Percentiles rank a stretch among this genome's conserved stretches.
Conservation (phyloP, 257 asterid species). For the Nicotiana attenuata region DNA sequence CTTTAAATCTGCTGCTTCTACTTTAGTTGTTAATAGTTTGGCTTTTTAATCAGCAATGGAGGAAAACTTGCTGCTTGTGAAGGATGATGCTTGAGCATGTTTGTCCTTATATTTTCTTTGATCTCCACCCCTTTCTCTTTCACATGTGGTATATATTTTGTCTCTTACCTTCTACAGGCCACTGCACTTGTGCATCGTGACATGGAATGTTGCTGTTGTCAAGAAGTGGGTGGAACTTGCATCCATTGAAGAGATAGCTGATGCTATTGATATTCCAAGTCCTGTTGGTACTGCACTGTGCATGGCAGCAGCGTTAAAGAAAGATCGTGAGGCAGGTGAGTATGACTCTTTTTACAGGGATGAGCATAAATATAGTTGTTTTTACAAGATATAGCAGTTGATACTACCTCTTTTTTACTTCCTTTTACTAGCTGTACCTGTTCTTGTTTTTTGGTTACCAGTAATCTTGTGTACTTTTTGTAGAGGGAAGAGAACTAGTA, state of each 20-base stretch:
- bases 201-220: constrained; percentile 94
- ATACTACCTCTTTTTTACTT: background rate
- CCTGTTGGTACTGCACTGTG: constrained; percentile 91
- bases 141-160: background rate
- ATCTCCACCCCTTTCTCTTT: background rate
- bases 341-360: background rate
- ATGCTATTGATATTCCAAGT: constrained; percentile 85
- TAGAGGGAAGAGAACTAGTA: constrained; percentile 93
- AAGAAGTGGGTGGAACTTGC: constrained; percentile 92
- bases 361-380: background rate
- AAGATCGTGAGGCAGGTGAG: constrained; percentile 85
- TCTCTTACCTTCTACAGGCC: constrained; percentile 56
- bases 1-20: background rate
- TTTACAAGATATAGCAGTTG: background rate
- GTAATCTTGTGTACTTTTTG: constrained; percentile 5
- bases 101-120: background rate
- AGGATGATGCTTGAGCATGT: background rate
- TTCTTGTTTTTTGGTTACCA: constrained; percentile 6
- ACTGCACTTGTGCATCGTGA: constrained; percentile 78
- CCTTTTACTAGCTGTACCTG: background rate
- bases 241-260: constrained; percentile 58
- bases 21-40: background rate
- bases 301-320: constrained; percentile 93
- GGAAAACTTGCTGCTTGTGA: background rate
- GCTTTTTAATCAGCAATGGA: background rate